A percentile compares a stretch with the other conserved stretches of the same genome.
Conservation (phyloP, 768 basidiomycete species). For the Boletus rubropictus region DNA sequence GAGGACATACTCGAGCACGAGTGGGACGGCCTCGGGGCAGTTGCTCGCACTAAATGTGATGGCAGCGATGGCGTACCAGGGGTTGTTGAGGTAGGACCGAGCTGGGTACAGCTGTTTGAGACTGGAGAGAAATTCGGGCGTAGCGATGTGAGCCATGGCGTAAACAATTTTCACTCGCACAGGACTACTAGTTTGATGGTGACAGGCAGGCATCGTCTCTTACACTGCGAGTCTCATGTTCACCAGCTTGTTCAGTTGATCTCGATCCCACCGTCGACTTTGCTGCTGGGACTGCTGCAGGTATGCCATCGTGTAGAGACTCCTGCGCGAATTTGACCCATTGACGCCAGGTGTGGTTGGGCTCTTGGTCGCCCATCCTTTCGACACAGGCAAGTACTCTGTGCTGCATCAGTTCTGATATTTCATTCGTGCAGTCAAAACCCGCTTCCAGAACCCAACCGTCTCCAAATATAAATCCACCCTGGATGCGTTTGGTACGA, state of each 20-base stretch:
- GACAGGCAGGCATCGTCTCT: slow-evolving; percentile 15
- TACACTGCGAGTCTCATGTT: slow-evolving; percentile 1
- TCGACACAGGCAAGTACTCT: slow-evolving; percentile 53
- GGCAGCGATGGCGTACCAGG: slow-evolving; percentile 57
- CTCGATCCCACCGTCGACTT: slow-evolving; percentile 71
- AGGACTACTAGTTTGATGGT: too few relatives aligned
- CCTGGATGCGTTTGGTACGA: slow-evolving; percentile 58
- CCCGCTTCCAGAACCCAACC: slow-evolving; percentile 66
- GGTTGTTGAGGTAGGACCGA: slow-evolving; percentile 31
- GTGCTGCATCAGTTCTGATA: background rate
- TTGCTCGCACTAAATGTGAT: slow-evolving; percentile 57
- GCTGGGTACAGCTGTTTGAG: slow-evolving; percentile 45
- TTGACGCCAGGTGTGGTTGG: slow-evolving; percentile 47
- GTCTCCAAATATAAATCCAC: slow-evolving; percentile 57
- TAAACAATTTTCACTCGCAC: too few relatives aligned
- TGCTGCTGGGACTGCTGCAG: slow-evolving; percentile 68
- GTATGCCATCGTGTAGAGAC: slow-evolving; percentile 19
- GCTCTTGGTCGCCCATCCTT: slow-evolving; percentile 68
- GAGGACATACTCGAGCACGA: slow-evolving; percentile 47
- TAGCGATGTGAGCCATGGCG: slow-evolving; percentile 29
- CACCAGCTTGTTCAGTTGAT: slow-evolving; percentile 12
- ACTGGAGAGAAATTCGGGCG: slow-evolving; percentile 37
- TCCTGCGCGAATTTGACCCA: background rate
- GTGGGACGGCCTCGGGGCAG: slow-evolving; percentile 50
- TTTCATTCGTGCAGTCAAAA: slow-evolving; percentile 53